Evolutionary conservation across 768 basidiomycete genomes (phyloP), one percentile per base, ranked within the genome.

Genomic region (Gyrodon lividus): DNA sequence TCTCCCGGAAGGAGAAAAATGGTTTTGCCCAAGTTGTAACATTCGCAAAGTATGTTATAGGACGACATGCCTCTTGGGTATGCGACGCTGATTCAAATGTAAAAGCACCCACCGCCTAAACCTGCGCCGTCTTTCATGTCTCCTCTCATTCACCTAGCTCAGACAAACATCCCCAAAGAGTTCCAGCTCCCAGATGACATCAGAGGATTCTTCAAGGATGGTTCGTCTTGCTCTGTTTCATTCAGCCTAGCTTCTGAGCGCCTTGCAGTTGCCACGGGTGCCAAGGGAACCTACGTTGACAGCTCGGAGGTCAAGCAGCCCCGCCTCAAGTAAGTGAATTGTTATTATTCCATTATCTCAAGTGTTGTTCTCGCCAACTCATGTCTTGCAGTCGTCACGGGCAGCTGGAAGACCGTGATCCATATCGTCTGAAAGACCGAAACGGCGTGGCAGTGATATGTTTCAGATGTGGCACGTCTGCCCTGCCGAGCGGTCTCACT

Each of bases 381-480:
- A 51, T 34, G 17, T 52, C 40, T 45, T 41, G 57, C 38, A 87
- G 94, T 65, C 92, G 92, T 23, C 86, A 87, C 64, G 92, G 92
- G 24, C 86, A 92, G 57, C 72, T 91, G 24, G 97, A 98, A 64
- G 94, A 94, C 46, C 86, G 94, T 23, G 97, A 98, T 69, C 82
- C 89, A 10, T 83, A 87, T 72, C 83, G 89, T 39, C 75, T 95
- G 42, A 88, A 86, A 64, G 95, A 98, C 68, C 81, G 85, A 60
- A 91, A 88, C 62, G 87, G 89, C 2, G 77, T 78, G 0, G 82
- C 88, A 3, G 83, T 97, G n/a, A 74, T 95, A 26, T 99, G 97
- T 67, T 97, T 90, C 72, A 83, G 80, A 52, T 99, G 97, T 67
- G 86, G 88, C 38, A 84, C 81, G 16, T 89, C 94, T 6, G 87